phyloP scores from a whole-genome alignment of 2,329 filamentous ascomycete genomes.

The Fusarium sp. region DNA sequence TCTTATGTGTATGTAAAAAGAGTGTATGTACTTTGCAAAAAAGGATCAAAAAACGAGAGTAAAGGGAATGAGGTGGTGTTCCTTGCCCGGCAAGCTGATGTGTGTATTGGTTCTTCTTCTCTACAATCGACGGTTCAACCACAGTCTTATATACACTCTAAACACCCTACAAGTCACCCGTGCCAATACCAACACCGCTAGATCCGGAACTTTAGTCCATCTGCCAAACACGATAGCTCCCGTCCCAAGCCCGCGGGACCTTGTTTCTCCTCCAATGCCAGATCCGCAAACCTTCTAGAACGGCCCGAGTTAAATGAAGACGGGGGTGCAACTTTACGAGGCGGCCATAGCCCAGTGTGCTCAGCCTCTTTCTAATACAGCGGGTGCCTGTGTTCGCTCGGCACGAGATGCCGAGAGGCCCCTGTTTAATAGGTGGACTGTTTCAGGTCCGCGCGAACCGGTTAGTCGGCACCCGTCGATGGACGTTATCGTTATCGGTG shows the following conservation, averaged over 20 bases:
- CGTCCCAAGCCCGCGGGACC: background rate
- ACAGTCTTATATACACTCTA: conserved; percentile 19
- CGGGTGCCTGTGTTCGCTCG: background rate
- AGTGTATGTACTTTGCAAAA: background rate
- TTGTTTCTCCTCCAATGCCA: conserved; percentile 24
- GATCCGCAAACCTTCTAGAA: background rate
- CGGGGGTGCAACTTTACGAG: background rate
- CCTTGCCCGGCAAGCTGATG: conserved; percentile 35
- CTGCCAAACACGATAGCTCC: background rate
- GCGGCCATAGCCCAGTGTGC: background rate
- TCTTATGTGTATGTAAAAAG: background rate
- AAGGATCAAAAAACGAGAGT: conserved; percentile 1
- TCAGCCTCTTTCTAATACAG: background rate
- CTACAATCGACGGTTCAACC: background rate
- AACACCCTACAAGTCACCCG: background rate
- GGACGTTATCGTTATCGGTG: background rate
- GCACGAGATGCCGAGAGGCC: conserved; percentile 11
- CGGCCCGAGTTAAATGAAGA: conserved; percentile 17
- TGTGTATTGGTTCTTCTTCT: background rate
- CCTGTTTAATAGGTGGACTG: conserved; percentile 7
- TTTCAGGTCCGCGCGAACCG: conserved; percentile 18
- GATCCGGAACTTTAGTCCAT: background rate
- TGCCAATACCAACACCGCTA: background rate
- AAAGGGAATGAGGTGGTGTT: background rate
- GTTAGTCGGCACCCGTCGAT: conserved; percentile 6